A percentile compares a stretch with the other conserved stretches of the same genome.
phyloP scores from a whole-genome alignment of 1,284 basidiomycete genomes.

The Ceratobasidium sp. region DNA sequence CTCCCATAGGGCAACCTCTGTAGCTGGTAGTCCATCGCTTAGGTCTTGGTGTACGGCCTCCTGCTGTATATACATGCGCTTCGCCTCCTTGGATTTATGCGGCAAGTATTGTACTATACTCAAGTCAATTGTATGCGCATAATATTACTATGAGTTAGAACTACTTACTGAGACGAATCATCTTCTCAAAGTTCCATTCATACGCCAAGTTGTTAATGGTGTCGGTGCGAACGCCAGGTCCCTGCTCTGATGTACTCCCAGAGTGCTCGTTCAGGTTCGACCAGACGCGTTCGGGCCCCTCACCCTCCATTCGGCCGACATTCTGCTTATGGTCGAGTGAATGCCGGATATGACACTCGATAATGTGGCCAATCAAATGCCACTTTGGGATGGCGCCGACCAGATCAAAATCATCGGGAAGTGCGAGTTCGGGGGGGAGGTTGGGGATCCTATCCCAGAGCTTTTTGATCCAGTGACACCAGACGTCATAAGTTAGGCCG shows the following conservation, averaged over 20 bases:
- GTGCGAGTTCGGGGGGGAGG: background rate
- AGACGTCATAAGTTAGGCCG: constrained; percentile 23
- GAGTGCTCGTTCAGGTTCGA: constrained; percentile 18
- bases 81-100: background rate
- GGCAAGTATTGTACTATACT: no score
- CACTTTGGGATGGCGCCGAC: constrained; percentile 28
- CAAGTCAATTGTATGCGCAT: no score
- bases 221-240: constrained; percentile 15
- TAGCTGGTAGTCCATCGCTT: background rate
- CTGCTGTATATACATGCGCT: background rate
- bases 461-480: constrained; percentile 25
- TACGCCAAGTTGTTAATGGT: constrained; percentile 12
- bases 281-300: background rate
- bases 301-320: background rate
- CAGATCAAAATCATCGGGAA: constrained; percentile 5
- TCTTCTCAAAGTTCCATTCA: constrained; percentile 36
- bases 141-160: no score
- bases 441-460: background rate
- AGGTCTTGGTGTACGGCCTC: background rate
- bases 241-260: constrained; percentile 26
- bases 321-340: constrained; percentile 9
- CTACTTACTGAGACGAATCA: constrained; percentile 4
- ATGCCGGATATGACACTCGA: background rate
- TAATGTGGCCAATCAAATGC: constrained; percentile 12
- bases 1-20: background rate